These are phyloP conservation scores for Sapria himalayana DNA, from an alignment of 345 rosid genomes.

Conservation along the genomic window DNA sequence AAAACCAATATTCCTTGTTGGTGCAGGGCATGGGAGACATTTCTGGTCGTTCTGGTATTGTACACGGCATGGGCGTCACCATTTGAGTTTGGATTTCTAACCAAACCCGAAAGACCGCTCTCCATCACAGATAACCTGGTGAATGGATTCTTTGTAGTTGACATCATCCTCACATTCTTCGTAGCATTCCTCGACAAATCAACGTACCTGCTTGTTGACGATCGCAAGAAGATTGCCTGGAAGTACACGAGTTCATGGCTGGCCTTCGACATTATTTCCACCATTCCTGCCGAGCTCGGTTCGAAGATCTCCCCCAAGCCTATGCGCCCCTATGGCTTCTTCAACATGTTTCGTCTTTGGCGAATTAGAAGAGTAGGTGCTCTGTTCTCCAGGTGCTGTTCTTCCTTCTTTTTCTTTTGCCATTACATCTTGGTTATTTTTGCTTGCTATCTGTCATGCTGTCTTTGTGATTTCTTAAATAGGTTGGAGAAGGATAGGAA, in stretches of 20 bases:
- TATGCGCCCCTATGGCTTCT: conserved; percentile 35
- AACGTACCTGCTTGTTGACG: conserved; percentile 54
- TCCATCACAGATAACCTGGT: conserved; percentile 58
- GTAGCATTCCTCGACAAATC: conserved; percentile 59
- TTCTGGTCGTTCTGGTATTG: conserved; percentile 45
- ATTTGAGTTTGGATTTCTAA: conserved; percentile 70
- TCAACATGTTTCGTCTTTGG: conserved; percentile 96
- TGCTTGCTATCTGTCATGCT: not conserved
- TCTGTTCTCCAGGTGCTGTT: conserved; percentile 54
- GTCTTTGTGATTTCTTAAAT: conserved; percentile 7
- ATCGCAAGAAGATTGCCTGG: conserved; percentile 46
- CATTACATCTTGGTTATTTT: not conserved
- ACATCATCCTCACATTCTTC: conserved; percentile 66
- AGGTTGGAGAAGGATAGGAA: conserved; percentile 89
- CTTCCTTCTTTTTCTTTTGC: not conserved
- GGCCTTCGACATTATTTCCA: conserved; percentile 51
- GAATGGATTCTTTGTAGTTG: conserved; percentile 73
- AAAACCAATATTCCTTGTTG: no score
- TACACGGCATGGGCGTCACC: conserved; percentile 96
- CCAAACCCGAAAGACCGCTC: conserved; percentile 27
- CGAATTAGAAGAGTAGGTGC: conserved; percentile 94
- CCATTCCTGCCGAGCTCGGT: conserved; percentile 59
- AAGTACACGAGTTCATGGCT: conserved; percentile 70
- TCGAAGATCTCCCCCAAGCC: conserved; percentile 31
- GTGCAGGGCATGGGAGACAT: conserved; percentile 68